Evolutionary conservation across 2,329 filamentous ascomycete species (phyloP), one percentile per base, ranked within the genome.

Genomic region (Fusarium duplospermum): DNA sequence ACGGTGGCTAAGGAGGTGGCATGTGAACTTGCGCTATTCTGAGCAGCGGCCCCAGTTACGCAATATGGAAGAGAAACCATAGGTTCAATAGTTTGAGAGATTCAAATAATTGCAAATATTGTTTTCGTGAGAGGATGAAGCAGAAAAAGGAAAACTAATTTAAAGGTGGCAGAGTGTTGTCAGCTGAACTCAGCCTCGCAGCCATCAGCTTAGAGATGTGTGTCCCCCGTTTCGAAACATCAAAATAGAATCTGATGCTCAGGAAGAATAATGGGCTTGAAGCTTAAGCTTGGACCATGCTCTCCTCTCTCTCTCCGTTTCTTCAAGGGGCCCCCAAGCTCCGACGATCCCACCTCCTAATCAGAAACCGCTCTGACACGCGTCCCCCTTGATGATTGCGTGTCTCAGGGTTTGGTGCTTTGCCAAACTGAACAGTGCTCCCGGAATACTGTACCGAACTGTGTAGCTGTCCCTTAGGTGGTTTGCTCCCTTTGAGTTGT

Each of bases 341-440:
- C 52, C 24, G 13, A 16, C 59, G 50, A 38, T 38, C 40, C 33
- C 40, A 60, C 62, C 69, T 47, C 54, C 66, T 38, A 68, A 73
- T 66, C 62, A 73, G 70, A 71, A 76, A 77, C 67, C 29, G 29
- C 68, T 73, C 66, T 74, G 76, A 77, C 76, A 77, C 76, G 76
- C 76, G 76, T 77, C 75, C 67, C 67, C 59, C 40, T 62, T 72
- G 72, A 67, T 58, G 47, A 67, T 64, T 58, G 58, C 69, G 72
- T 70, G 65, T 66, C 71, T 74, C 66, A 66, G 65, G 63, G 20
- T 20, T 36, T 22, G 42, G 38, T 40, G 33, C 60, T 54, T n/a
- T 64, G 35, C 42, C 59, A 36, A 58, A 24, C 31, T 58, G 20
- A 18, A 24, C 47, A 52, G 47, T n/a, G 20, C 33, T 33, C 27